Evolutionary conservation across 176 grass and related monocot species (phyloP).

Genomic region (Musa schizocarpa): DNA sequence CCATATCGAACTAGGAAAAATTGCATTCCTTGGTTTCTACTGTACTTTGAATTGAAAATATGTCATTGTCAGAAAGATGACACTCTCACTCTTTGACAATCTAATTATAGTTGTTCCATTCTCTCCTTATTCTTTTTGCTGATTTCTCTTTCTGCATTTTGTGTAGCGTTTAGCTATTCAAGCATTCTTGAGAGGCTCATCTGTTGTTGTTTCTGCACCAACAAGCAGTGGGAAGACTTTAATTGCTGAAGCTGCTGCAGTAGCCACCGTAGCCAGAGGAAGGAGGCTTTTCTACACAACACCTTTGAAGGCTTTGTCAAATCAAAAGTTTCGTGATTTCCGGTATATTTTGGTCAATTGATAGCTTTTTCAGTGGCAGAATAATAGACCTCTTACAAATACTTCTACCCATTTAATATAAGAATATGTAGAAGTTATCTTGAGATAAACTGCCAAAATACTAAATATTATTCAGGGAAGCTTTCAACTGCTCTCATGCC

Average conservation of each 20-base stretch:
- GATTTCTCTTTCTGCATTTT: conserved; percentile 26
- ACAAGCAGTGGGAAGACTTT: conserved; percentile 97
- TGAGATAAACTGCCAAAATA: background rate
- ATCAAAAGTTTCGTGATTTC: conserved; percentile 94
- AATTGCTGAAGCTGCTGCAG: conserved; percentile 90
- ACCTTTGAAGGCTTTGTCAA: conserved; percentile 90
- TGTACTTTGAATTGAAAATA: background rate
- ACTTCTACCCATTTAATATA: background rate
- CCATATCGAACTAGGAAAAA: too few relatives aligned
- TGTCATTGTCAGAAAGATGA: background rate
- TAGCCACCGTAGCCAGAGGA: conserved; percentile 73
- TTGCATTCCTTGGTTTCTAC: too few relatives aligned
- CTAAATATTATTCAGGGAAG: background rate
- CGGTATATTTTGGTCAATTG: conserved; percentile 29
- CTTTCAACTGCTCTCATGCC: background rate
- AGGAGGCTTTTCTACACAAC: conserved; percentile 90
- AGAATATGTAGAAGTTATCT: background rate
- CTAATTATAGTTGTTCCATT: background rate
- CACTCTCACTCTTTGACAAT: too few relatives aligned
- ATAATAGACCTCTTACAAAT: background rate
- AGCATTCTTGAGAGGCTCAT: conserved; percentile 90
- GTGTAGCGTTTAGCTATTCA: conserved; percentile 71
- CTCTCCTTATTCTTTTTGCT: conserved; percentile 6
- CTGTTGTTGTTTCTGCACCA: conserved; percentile 83
- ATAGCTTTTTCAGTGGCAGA: background rate